Evolutionary conservation across 1,284 basidiomycete species (phyloP), one percentile per base, ranked within the genome.

Genomic region (Inonotus hispidus): DNA sequence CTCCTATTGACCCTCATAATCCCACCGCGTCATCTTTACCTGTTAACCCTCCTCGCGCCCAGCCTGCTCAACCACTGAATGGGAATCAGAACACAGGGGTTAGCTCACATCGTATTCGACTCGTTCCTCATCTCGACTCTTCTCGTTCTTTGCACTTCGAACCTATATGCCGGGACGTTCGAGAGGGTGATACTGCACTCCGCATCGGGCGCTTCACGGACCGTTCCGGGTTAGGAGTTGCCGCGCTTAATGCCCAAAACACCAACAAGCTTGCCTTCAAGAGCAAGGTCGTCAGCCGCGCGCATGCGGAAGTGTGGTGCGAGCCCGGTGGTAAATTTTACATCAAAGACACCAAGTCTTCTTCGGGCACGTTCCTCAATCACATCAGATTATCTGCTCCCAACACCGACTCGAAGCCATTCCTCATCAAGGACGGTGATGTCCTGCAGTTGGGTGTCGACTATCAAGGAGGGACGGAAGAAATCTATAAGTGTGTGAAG

Each of bases 401-500:
- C 11, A 92, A 90, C 59, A 82, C 85, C 13, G 93, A 96, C 70
- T 90, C 86, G 2, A 79, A 85, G 43, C 84, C 93, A 0, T 89
- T 84, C 65, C 84, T 85, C 65, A 80, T 99, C 69, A 92, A 91
- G 73, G 96, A 98, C 66, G 96, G 96, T 0, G 96, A 99, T 74
- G 84, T 98, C 16, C 76, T 99, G 6, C 96, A 99, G 75, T 84
- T 98, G 1, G 96, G 96, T 1, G 95, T 99, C 35, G 97, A 99
- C 72, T 99, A 98, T 74, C 96, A 98, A 73, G 96, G 96, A 29
- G 97, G 96, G 0, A 87, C 92, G 3, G 95, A 99, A 75, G 95
- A 98, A 74, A 94, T 98, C 64, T 99, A 97, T 75, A 92, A 98
- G 74, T 95, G 92, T 66, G 94, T 99, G 65, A 98, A 98, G 82